These are phyloP conservation scores for Paramecium primaurelia DNA, from an alignment of 73 alveolate species.

Conservation along the genomic window DNA sequence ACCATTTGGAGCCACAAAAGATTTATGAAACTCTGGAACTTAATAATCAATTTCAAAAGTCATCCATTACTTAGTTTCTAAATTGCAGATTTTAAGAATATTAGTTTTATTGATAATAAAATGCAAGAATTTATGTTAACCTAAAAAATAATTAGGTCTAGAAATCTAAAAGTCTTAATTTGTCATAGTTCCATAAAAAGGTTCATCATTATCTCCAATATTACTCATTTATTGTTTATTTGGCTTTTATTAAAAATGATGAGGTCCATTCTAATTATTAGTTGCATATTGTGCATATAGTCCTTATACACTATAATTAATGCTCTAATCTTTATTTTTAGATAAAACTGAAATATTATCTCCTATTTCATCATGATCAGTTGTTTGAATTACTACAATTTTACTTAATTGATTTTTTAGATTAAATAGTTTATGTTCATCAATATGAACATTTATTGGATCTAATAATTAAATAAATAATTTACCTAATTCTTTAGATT, in stretches of 20 bases:
- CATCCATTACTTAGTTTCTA: background rate
- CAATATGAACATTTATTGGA: constrained; percentile 54
- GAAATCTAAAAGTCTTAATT: background rate
- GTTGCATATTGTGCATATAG: background rate
- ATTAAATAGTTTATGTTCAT: constrained; percentile 46
- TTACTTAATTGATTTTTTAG: constrained; percentile 43
- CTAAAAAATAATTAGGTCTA: background rate
- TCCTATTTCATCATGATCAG: background rate
- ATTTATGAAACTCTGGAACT: constrained; percentile 49
- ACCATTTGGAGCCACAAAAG: constrained; percentile 54
- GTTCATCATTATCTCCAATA: background rate
- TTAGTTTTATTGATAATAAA: constrained; percentile 17
- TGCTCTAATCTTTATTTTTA: background rate
- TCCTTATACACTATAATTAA: background rate
- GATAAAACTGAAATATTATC: background rate
- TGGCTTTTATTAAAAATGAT: background rate
- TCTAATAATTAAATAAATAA: background rate
- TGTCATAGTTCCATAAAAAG: background rate
- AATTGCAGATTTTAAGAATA: background rate
- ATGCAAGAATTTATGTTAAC: constrained; percentile 18
- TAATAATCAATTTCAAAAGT: background rate
- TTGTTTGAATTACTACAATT: background rate
- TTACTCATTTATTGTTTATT: background rate
- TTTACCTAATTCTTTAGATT: background rate
- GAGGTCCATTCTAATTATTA: background rate